These are phyloP conservation scores for Penicillium concentricum DNA, from an alignment of 2,329 filamentous ascomycete species.

Conservation along the genomic window DNA sequence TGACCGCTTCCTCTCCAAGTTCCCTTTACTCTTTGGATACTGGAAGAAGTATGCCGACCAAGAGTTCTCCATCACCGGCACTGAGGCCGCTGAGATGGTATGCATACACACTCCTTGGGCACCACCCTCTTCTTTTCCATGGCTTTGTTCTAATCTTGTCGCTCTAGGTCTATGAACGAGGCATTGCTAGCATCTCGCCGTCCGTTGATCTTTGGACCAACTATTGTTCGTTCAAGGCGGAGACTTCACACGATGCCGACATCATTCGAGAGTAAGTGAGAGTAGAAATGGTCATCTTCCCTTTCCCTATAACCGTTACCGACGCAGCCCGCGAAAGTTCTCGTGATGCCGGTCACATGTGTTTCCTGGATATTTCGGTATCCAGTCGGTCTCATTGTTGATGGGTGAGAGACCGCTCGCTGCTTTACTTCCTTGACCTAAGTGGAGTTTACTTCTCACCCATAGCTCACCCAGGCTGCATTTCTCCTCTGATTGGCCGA, in stretches of 20 bases:
- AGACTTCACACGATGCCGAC: conserved; percentile 91
- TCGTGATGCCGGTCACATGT: conserved; percentile 36
- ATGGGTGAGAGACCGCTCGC: conserved; percentile 67
- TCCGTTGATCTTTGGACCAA: conserved; percentile 97
- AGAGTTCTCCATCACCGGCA: conserved; percentile 94
- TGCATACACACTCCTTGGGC: conserved; percentile 24
- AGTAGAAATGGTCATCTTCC: conserved; percentile 63
- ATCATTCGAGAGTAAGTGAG: conserved; percentile 99
- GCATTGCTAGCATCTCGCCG: conserved; percentile 85
- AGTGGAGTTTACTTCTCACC: conserved; percentile 52
- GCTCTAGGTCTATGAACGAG: conserved; percentile 83
- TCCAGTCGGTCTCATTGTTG: conserved; percentile 42
- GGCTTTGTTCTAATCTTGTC: conserved; percentile 1
- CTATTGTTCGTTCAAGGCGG: conserved; percentile 96
- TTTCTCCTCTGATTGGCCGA: conserved; percentile 43
- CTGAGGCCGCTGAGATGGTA: conserved; percentile 96
- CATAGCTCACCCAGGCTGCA: conserved; percentile 52
- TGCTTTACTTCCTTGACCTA: conserved; percentile 51
- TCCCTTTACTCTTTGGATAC: conserved; percentile 93
- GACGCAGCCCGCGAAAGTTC: conserved; percentile 39
- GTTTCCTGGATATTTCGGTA: conserved; percentile 31
- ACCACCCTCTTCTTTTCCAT: not conserved
- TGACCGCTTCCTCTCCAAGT: conserved; percentile 90
- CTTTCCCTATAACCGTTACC: conserved; percentile 56
- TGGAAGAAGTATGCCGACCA: conserved; percentile 99